Evolutionary conservation across 495 filamentous ascomycete genomes (phyloP).

Genomic region (Talaromyces trachyspermus): DNA sequence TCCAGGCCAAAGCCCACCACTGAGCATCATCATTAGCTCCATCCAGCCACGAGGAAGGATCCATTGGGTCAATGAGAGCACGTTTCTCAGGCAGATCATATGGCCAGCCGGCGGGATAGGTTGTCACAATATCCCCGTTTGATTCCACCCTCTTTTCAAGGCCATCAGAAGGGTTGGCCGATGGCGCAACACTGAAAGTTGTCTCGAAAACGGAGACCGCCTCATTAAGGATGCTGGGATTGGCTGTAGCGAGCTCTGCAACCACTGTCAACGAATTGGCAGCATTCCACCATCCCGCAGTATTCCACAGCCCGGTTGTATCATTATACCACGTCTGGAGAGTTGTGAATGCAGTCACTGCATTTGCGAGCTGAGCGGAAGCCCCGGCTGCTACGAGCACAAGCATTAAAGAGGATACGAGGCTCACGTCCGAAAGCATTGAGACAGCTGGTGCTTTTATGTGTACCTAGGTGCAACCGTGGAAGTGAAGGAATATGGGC

Average conservation of each 20-base stretch:
- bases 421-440: no score
- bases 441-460: no score
- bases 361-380: slow-evolving; percentile 18
- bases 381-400: neutral
- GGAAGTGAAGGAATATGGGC: no score
- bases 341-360: slow-evolving; percentile 36
- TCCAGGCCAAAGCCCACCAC: slow-evolving; percentile 66
- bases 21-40: slow-evolving; percentile 64
- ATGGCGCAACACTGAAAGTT: slow-evolving; percentile 27
- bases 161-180: slow-evolving; percentile 19
- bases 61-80: slow-evolving; percentile 14
- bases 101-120: slow-evolving; percentile 6
- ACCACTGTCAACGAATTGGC: slow-evolving; percentile 61
- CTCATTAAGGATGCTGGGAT: slow-evolving; percentile 21
- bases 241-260: slow-evolving; percentile 50
- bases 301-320: slow-evolving; percentile 56
- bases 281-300: slow-evolving; percentile 69
- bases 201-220: slow-evolving; percentile 36
- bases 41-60: slow-evolving; percentile 37
- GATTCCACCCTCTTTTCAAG: neutral
- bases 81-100: neutral
- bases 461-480: no score
- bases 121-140: slow-evolving; percentile 11
- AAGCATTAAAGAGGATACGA: no score
- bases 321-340: slow-evolving; percentile 60